Evolutionary conservation across 805 yeast genomes (phyloP).

Genomic region (Pichia rugopelliculosa): DNA sequence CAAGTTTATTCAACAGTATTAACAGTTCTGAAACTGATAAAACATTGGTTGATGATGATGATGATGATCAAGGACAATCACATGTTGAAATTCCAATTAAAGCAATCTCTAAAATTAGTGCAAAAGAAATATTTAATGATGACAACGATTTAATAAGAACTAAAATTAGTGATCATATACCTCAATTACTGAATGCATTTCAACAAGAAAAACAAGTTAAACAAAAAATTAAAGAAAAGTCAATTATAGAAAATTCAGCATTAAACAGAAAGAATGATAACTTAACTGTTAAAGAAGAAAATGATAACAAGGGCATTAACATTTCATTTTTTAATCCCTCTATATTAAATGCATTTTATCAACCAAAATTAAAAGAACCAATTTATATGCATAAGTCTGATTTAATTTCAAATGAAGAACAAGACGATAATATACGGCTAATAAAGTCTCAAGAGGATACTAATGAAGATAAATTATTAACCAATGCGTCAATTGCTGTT

Average conservation of each 20-base stretch:
- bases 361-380: constrained; percentile 21
- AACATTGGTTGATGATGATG: constrained; percentile 1
- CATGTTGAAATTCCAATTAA: neutral
- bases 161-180: constrained; percentile 56
- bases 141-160: constrained; percentile 26
- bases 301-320: neutral
- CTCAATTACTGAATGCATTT: constrained; percentile 59
- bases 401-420: neutral
- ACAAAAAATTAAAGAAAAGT: neutral
- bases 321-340: constrained; percentile 11
- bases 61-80: neutral
- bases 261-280: neutral
- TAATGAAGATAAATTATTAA: neutral
- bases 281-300: neutral
- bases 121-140: constrained; percentile 5
- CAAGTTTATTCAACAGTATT: neutral
- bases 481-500: neutral
- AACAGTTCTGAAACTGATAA: constrained; percentile 1
- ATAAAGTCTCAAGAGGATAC: neutral
- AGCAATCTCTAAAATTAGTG: constrained; percentile 1
- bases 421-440: neutral
- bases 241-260: constrained; percentile 1
- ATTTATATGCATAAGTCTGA: constrained; percentile 14
- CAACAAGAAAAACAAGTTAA: constrained; percentile 41
- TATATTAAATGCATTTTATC: constrained; percentile 17